phyloP scores from a whole-genome alignment of 305 asterid species.

The Withania somnifera region DNA sequence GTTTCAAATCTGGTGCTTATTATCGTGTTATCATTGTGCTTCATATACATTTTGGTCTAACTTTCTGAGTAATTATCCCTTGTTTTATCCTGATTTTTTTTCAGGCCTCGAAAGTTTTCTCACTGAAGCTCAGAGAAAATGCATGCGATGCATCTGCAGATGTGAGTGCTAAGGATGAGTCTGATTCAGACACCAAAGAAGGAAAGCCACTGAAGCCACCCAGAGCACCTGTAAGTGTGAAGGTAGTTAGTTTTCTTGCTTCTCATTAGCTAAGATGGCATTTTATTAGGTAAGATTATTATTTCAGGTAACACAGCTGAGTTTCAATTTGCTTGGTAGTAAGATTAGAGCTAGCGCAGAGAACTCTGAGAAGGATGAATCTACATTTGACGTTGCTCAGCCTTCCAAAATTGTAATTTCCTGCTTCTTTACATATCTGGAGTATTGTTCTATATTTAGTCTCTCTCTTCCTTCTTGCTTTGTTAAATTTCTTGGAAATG shows the following conservation, averaged over 20 bases:
- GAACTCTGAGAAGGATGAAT: constrained; percentile 22
- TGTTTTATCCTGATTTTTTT: background rate
- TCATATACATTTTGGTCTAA: background rate
- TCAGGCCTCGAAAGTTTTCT: constrained; percentile 50
- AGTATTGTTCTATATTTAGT: background rate
- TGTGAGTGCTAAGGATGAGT: constrained; percentile 18
- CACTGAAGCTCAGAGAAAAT: constrained; percentile 23
- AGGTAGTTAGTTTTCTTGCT: background rate
- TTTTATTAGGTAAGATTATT: background rate
- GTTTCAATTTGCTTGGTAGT: constrained; percentile 9
- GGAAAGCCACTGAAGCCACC: constrained; percentile 45
- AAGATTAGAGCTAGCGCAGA: constrained; percentile 19
- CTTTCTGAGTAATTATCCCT: background rate
- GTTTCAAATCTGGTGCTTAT: constrained; percentile 62
- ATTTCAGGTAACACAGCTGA: background rate
- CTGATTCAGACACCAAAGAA: constrained; percentile 23
- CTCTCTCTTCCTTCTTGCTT: background rate
- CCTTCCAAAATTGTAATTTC: constrained; percentile 25
- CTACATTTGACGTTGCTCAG: constrained; percentile 15
- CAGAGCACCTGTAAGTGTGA: constrained; percentile 45
- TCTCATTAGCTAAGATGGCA: background rate
- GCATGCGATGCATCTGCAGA: constrained; percentile 6
- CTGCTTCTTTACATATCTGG: background rate
- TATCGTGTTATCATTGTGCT: background rate
- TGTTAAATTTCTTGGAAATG: background rate